Evolutionary conservation across 2,329 filamentous ascomycete genomes (phyloP), one percentile per base, ranked within the genome.

Genomic region (Colletotrichum spaethianum): DNA sequence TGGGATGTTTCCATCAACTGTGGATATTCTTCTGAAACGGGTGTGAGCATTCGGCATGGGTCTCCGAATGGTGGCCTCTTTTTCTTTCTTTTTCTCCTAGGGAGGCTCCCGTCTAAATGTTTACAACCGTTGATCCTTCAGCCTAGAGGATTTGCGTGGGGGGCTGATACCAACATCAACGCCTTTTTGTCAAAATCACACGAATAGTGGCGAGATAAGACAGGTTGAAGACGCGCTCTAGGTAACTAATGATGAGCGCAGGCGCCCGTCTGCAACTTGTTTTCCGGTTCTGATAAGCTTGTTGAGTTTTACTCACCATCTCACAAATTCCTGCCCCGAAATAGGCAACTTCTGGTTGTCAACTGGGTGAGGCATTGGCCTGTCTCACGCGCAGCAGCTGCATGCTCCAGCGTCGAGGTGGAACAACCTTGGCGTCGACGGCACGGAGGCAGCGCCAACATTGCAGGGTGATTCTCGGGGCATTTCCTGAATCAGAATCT

Each of bases 41-140:
- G 65, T 69, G 69, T 64, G 52, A 69, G 31, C 42, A 36, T 26
- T 70, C 65, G 52, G 65, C 59, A 60, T 59, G 61, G 65, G 70
- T 64, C 53, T 72, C 65, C 53, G 53, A 46, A 46, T 42, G 53
- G 26, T 46, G 38, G 16, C 38, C 44, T 36, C 33, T 20, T 53
- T 28, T 26, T 46, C 42, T 46, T 46, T 6, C 11, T 46, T 36
- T 46, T 23, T 44, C 20, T 16, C 33, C 52, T 36, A 46, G 48
- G 40, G 65, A 63, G 65, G 59, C 59, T 63, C 42, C 53, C 36
- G 16, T 59, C 31, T 26, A 55, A 18, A 63, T 38, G 16, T n/a
- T 20, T 53, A 33, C 31, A 60, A 33, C 38, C 36, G 36, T 38
- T 63, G 59, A 64, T 53, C 65, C 59, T 38, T 23, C 57, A 12